Conservation (phyloP, 352 stramenopile genomes). For the Phytopythium aichiense region DNA sequence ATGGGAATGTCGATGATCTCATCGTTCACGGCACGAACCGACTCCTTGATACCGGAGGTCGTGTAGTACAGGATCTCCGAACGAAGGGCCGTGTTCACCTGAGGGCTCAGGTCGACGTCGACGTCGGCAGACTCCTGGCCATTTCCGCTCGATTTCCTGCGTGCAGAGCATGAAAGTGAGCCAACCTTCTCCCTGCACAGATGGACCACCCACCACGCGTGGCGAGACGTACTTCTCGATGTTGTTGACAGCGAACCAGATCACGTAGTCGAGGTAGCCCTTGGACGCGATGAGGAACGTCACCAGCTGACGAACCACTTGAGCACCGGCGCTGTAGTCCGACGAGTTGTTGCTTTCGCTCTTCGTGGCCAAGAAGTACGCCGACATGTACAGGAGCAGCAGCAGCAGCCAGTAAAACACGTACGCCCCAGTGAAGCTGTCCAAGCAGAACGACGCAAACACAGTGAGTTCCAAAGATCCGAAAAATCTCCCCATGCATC, state of each 20-base stretch:
- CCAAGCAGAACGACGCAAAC: conserved; percentile 2
- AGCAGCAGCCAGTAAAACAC: conserved; percentile 89
- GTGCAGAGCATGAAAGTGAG: not conserved
- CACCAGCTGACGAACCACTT: conserved; percentile 80
- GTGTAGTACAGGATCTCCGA: conserved; percentile 91
- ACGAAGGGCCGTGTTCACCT: conserved; percentile 85
- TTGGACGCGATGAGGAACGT: conserved; percentile 82
- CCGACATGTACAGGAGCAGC: conserved; percentile 86
- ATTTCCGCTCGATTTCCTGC: conserved; percentile 31
- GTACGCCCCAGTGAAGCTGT: conserved; percentile 79
- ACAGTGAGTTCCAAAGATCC: conserved; percentile 7
- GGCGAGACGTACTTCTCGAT: conserved; percentile 51
- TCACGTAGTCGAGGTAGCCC: conserved; percentile 85
- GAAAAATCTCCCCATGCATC: not conserved
- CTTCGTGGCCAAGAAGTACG: conserved; percentile 84
- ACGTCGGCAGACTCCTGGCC: conserved; percentile 69
- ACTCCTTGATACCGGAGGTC: conserved; percentile 87
- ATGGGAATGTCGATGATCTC: conserved; percentile 80
- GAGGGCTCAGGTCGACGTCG: conserved; percentile 81
- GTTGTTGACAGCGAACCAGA: conserved; percentile 90
- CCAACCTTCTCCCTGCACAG: not conserved
- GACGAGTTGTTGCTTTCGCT: conserved; percentile 46
- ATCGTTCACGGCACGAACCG: conserved; percentile 65
- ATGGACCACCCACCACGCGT: not conserved
- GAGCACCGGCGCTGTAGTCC: conserved; percentile 44